These are phyloP conservation scores for Penicillium nordicum DNA, from an alignment of 2,329 filamentous ascomycete species.

Conservation along the genomic window DNA sequence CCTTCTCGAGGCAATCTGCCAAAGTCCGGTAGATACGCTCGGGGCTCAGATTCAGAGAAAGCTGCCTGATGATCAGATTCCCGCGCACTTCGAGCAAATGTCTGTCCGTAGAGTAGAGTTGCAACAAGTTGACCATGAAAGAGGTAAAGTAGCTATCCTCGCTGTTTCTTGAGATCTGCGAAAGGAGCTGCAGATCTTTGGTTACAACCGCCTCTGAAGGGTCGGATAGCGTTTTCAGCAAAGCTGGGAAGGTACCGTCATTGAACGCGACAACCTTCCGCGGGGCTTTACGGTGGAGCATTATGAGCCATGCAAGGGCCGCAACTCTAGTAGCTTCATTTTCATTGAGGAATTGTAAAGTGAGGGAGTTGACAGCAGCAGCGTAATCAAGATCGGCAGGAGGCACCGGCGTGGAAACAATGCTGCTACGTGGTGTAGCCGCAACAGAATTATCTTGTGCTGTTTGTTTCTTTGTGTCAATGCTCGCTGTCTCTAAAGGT, in stretches of 20 bases:
- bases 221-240: slow-evolving; percentile 94
- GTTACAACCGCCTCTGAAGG: slow-evolving; percentile 94
- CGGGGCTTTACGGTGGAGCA: slow-evolving; percentile 94
- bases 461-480: slow-evolving; percentile 32
- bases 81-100: slow-evolving; percentile 86
- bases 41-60: slow-evolving; percentile 87
- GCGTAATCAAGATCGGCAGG: slow-evolving; percentile 83
- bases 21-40: slow-evolving; percentile 94
- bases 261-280: slow-evolving; percentile 92
- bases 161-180: slow-evolving; percentile 93
- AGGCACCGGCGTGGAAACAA: slow-evolving; percentile 46
- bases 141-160: slow-evolving; percentile 97
- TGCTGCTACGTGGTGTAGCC: slow-evolving; percentile 46
- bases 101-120: slow-evolving; percentile 91
- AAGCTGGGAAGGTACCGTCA: slow-evolving; percentile 91
- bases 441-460: slow-evolving; percentile 31
- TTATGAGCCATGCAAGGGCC: slow-evolving; percentile 92
- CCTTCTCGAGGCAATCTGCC: slow-evolving; percentile 93
- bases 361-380: slow-evolving; percentile 88
- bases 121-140: slow-evolving; percentile 95
- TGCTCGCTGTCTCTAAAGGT: slow-evolving; percentile 27
- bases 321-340: slow-evolving; percentile 94
- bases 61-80: slow-evolving; percentile 92
- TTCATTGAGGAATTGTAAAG: slow-evolving; percentile 90
- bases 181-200: slow-evolving; percentile 86